phyloP scores from a whole-genome alignment of 2,329 filamentous ascomycete genomes.

The Fusarium caatingaense region DNA sequence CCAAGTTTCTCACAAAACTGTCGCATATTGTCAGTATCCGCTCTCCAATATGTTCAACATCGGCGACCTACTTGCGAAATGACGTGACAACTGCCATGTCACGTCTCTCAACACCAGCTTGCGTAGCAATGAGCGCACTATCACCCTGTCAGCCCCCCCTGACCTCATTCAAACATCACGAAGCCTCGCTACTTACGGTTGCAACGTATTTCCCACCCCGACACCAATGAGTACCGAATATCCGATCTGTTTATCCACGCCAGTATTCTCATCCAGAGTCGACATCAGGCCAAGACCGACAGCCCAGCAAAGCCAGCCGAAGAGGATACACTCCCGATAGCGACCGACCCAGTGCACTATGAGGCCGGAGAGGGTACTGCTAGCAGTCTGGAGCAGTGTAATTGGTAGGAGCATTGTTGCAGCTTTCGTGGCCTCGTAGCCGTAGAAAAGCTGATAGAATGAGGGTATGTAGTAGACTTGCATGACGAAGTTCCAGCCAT shows the following conservation, averaged over 20 bases:
- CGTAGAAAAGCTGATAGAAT: conserved; percentile 60
- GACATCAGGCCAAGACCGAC: conserved; percentile 64
- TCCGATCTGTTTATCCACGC: conserved; percentile 65
- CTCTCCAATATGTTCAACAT: fast-evolving
- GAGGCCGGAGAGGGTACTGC: conserved; percentile 63
- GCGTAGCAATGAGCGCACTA: conserved; percentile 63
- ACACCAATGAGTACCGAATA: conserved; percentile 64
- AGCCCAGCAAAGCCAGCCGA: conserved; percentile 65
- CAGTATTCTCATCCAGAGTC: conserved; percentile 60
- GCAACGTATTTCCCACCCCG: conserved; percentile 64
- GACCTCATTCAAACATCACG: background rate
- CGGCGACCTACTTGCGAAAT: conserved; percentile 55
- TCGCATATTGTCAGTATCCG: too few relatives aligned
- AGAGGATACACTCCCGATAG: conserved; percentile 65
- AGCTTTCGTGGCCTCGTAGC: conserved; percentile 56
- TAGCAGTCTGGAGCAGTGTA: conserved; percentile 58
- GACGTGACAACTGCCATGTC: conserved; percentile 60
- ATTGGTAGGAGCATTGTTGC: conserved; percentile 57
- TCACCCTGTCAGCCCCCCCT: background rate
- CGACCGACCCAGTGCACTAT: conserved; percentile 64
- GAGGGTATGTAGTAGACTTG: conserved; percentile 63
- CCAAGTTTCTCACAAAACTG: conserved; percentile 56
- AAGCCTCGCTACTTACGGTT: conserved; percentile 52
- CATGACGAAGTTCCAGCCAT: conserved; percentile 70
- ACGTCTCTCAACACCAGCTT: conserved; percentile 64